Base-by-base conservation (phyloP, 805 yeast species). In the Tetrapisispora namnaoensis region DNA sequence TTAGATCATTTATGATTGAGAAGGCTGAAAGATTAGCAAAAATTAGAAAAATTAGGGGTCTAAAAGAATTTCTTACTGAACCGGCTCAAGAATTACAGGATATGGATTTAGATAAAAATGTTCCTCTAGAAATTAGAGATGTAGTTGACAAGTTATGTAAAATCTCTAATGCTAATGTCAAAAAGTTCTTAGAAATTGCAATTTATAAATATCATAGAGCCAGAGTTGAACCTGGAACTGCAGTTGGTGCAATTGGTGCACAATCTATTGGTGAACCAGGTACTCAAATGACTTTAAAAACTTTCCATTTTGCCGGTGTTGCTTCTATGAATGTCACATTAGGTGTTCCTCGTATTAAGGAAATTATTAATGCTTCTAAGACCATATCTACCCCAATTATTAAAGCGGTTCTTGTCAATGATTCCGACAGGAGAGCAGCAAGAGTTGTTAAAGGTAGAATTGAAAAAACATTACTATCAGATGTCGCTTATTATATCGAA, bases 231-330 rank as follows among this genome's bases (percentile, higher is more conserved):
- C 99, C 99, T 1, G 99, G 98, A 53, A 93, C 99, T 4, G 99
- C 99, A 2, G 98, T 93, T 48, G 99, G 99, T 56, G 98, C 99
- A 24, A 90, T 93, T 70, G 99, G 98, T 57, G 99, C 99, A 0
- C 99, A 93, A 66, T 87, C 96, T 41, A 93, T 93, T 73, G 99
- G 99, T 71, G 99, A 91, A 65, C 99, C 99, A 21, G 99, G 98
- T 66, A 93, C 99, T 0, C 99, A 93, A 71, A 93, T 93, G 99
- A 93, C 99, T 4, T 76, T 85, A 63, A 85, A 85, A 65, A 85
- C 95, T 51, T 91, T 91, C 87, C 99, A 93, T 75, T 93, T 93
- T 76, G 99, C 99, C 61, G 99, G 99, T 76, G 99, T 93, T 50
- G 98, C 99, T 35, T 86, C 96, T 43, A 93, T 91, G 97, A 93